Evolutionary conservation across 257 asterid genomes (phyloP), one percentile per base, ranked within the genome.

Genomic region (Apocynum venetum): DNA sequence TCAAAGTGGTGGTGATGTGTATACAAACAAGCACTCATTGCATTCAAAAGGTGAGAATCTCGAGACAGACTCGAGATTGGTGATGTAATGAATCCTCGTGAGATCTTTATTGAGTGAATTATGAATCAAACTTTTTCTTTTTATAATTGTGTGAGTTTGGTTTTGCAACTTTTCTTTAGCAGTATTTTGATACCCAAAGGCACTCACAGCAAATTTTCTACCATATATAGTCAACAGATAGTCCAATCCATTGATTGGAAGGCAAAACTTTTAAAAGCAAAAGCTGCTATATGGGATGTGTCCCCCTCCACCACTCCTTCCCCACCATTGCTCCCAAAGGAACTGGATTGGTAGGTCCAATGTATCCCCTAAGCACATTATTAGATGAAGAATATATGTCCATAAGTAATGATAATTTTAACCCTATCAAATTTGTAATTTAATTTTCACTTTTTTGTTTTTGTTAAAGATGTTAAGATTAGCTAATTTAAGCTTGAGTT

Each of bases 1-100:
- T 3, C 3, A 44, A 44, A 44, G 3, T 44, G 3, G 47, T 44
- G 6, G 47, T 44, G 47, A 44, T 44, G 47, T 6, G 47, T 60
- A 25, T 31, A 6, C 11, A 5, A 3, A 36, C n/a, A n/a, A 69
- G 73, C 31, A 82, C 63, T 79, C 38, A 87, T 80, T 74, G 78
- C 81, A 35, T n/a, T 52, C 3, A 73, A 76, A 82, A 79, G 80
- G 85, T 82, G 84, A 83, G 91, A 84, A 90, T 90, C 91, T 86
- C 88, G 83, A 89, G 89, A 84, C 76, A 68, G 64, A 43, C 84
- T 86, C 83, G 87, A 87, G 93, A 87, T 87, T 79, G 63, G 79
- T 71, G 89, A 79, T 79, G 76, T 70, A 80, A 82, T 83, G 85
- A 85, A 49, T 85, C 84, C 80, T 78, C 86, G 84, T 86, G 88